Conservation (phyloP, 306 rosid species). For the Argentina anserina region DNA sequence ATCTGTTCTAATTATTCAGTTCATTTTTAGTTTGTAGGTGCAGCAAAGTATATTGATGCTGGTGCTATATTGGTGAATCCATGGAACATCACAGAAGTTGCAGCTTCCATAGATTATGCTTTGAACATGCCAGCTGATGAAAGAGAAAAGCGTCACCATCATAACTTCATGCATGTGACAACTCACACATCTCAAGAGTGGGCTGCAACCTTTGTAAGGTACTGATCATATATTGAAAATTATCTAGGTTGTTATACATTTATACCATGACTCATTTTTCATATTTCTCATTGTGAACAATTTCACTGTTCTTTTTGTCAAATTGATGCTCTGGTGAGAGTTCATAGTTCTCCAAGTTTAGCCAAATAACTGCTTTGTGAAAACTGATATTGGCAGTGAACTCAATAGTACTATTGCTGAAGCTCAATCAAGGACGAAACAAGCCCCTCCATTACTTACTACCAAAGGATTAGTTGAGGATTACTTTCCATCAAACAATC, state of each 20-base stretch:
- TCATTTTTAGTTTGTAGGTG: conserved; percentile 83
- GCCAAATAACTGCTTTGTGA: neutral
- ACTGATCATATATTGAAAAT: conserved; percentile 8
- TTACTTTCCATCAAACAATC: conserved; percentile 58
- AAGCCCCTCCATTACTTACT: conserved; percentile 84
- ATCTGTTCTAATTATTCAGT: conserved; percentile 19
- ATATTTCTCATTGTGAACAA: neutral
- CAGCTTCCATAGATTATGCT: conserved; percentile 85
- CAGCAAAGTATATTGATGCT: conserved; percentile 96
- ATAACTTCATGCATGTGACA: conserved; percentile 87
- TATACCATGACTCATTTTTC: neutral
- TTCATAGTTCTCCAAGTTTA: neutral
- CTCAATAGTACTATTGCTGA: conserved; percentile 86
- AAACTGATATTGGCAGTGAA: conserved; percentile 36
- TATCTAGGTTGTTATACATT: conserved; percentile 1
- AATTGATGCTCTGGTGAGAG: neutral
- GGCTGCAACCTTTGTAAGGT: conserved; percentile 99
- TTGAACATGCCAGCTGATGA: conserved; percentile 88
- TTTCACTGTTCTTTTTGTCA: neutral
- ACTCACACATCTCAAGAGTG: conserved; percentile 96
- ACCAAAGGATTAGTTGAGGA: conserved; percentile 50
- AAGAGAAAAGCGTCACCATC: conserved; percentile 87
- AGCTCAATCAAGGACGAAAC: conserved; percentile 88
- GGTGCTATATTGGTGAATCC: conserved; percentile 96
- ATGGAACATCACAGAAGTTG: conserved; percentile 91